Conservation (phyloP, 768 basidiomycete species). For the Tricholoma terreum region DNA sequence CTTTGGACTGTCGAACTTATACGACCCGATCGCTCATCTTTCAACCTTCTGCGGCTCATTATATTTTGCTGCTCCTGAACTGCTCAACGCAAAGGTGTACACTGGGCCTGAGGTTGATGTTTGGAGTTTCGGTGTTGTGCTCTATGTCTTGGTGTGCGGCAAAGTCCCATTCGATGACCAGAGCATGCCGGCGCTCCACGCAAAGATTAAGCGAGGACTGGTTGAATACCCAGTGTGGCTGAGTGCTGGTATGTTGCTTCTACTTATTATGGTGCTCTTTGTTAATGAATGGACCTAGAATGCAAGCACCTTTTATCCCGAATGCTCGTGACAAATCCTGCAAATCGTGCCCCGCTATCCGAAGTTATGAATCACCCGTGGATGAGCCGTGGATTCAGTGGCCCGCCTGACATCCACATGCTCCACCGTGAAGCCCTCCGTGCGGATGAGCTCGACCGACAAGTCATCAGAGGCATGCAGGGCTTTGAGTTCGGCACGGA, state of each 20-base stretch:
- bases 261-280: background rate
- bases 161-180: slow-evolving; percentile 99
- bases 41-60: slow-evolving; percentile 96
- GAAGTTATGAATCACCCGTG: slow-evolving; percentile 88
- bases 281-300: slow-evolving; percentile 46
- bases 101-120: slow-evolving; percentile 98
- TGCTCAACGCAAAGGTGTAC: slow-evolving; percentile 95
- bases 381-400: slow-evolving; percentile 87
- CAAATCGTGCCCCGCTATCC: slow-evolving; percentile 70
- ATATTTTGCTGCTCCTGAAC: slow-evolving; percentile 97
- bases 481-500: slow-evolving; percentile 96
- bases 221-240: slow-evolving; percentile 99
- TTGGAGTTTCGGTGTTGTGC: slow-evolving; percentile 98
- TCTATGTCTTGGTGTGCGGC: slow-evolving; percentile 96
- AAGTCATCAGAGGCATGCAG: slow-evolving; percentile 86
- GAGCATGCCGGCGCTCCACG: slow-evolving; percentile 98
- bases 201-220: slow-evolving; percentile 96
- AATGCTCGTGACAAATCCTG: slow-evolving; percentile 96
- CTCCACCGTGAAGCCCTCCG: slow-evolving; percentile 88
- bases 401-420: slow-evolving; percentile 80
- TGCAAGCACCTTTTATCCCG: slow-evolving; percentile 91
- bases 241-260: slow-evolving; percentile 66
- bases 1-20: slow-evolving; percentile 96
- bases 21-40: slow-evolving; percentile 76
- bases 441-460: slow-evolving; percentile 80